Evolutionary conservation across 129 eudicot genomes (phyloP), one percentile per base, ranked within the genome.

Genomic region (Centaurea solstitialis): DNA sequence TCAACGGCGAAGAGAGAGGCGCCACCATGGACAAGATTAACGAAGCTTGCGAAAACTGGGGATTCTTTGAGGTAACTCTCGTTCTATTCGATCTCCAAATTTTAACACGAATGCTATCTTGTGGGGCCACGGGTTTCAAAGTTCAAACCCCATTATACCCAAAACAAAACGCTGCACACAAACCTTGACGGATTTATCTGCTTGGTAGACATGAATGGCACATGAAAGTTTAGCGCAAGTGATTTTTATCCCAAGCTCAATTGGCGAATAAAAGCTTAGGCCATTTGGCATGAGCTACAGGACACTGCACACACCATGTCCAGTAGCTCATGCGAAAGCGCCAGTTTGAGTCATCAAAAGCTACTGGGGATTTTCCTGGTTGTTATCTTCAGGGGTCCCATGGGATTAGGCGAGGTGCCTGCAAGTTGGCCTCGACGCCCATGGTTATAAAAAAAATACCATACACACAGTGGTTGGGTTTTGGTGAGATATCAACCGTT

Each of bases 1-100:
- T 91, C 7, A 85, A 88, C 83, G 96, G 91, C n/a, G 96, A 81
- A 26, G 93, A 83, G 73, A 85, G 91, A 75, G 77, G 61, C 50
- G 79, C 83, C 72, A 80, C 86, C 24, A 85, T 85, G 93, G 82
- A 80, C 59, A 70, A 68, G 20, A 91, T 91, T 61, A 83, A 91
- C 7, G 93, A 91, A 80, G 96, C 93, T 68, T 89, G 93, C 70
- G 96, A 88, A 70, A 89, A 89, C 81, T 91, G 96, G 96, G 96
- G 93, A 9, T 91, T 91, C 84, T 89, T 91, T 79, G 93, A 91
- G 96, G 96, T 91, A 83, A 37, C 2, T 72, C 57, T 41, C 33
- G 69, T 26, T 24, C 18, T 30, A 65, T 21, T 79, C 6, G 33
- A 23, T 24, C 28, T 61, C 80, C 70, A 78, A 74, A 67, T 45